Conservation (phyloP, 768 basidiomycete species). For the Calocybe indica region DNA sequence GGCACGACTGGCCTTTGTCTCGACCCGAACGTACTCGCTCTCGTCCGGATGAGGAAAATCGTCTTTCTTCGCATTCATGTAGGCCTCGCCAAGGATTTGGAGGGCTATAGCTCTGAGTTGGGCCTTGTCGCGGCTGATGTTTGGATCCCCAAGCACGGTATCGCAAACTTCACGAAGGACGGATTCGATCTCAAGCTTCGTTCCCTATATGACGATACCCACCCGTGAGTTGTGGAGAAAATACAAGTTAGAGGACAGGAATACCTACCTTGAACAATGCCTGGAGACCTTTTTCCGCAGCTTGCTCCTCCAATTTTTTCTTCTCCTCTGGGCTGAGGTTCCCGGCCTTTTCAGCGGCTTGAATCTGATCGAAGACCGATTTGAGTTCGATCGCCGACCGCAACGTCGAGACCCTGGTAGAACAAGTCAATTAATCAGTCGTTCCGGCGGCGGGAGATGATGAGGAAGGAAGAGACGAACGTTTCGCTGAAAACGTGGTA, state of each 20-base stretch:
- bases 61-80: slow-evolving; percentile 64
- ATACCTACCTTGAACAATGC: slow-evolving; percentile 76
- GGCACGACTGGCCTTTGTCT: slow-evolving; percentile 61
- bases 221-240: not conserved
- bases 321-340: slow-evolving; percentile 75
- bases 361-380: slow-evolving; percentile 85
- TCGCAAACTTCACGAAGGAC: slow-evolving; percentile 88
- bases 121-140: slow-evolving; percentile 50
- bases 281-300: slow-evolving; percentile 88
- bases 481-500: slow-evolving; percentile 94
- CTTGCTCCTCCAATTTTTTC: slow-evolving; percentile 82
- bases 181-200: slow-evolving; percentile 88
- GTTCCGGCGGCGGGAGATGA: not conserved
- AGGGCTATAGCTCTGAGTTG: slow-evolving; percentile 74
- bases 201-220: slow-evolving; percentile 44
- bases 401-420: slow-evolving; percentile 69
- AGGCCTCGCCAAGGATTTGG: slow-evolving; percentile 82
- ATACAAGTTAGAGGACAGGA: slow-evolving; percentile 4
- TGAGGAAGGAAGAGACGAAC: slow-evolving; percentile 36
- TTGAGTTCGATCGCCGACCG: slow-evolving; percentile 87
- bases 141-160: slow-evolving; percentile 58
- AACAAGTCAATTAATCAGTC: slow-evolving; percentile 2
- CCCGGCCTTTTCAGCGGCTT: slow-evolving; percentile 83
- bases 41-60: slow-evolving; percentile 43
- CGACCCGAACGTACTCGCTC: slow-evolving; percentile 77